Evolutionary conservation across 768 basidiomycete species (phyloP), one percentile per base, ranked within the genome.

Genomic region (Psilocybe cubensis): DNA sequence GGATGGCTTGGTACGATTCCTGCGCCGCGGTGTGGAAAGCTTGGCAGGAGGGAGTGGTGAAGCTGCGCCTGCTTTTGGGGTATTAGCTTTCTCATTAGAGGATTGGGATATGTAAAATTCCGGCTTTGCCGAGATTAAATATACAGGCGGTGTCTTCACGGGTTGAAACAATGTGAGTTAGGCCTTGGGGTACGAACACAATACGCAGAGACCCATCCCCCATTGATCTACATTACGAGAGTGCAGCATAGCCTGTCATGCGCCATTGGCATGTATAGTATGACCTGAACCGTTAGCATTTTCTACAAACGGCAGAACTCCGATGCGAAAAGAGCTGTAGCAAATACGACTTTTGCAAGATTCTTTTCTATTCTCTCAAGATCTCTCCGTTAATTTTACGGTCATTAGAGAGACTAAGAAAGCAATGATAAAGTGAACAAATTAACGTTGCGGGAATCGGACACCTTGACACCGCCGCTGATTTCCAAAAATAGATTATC

Each of bases 11-110:
- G 87, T 92, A 21, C 74, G 86, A 33, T 89, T 89, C 67, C 66
- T 92, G 4, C 72, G 88, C 42, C 74, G 89, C 25, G 87, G 88
- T 0, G 83, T 86, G 6, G 92, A 93, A 68, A 84, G 76, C 62
- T 73, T 92, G 21, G 87, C 87, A 11, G 82, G 82, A 38, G 85
- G 87, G 0, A 69, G 75, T n/a, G 78, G 79, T 17, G 85, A 86
- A 50, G 83, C 79, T 24, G 83, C 86, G 11, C 69, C 85, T 25
- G 76, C 86, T 1, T 92, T 91, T 66, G 87, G 83, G 1, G 79
- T 90, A 28, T 74, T 93, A 49, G 88, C 89, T 9, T 93, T 94
- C 68, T 76, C 83, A 40, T 73, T 94, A 57, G 88, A 92, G 52
- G 91, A 91, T 66, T 93, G 91, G 90, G 89, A 91, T 70, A 66